These are phyloP conservation scores for Mrakia hoshinonis DNA, from an alignment of 768 basidiomycete genomes.

Conservation along the genomic window DNA sequence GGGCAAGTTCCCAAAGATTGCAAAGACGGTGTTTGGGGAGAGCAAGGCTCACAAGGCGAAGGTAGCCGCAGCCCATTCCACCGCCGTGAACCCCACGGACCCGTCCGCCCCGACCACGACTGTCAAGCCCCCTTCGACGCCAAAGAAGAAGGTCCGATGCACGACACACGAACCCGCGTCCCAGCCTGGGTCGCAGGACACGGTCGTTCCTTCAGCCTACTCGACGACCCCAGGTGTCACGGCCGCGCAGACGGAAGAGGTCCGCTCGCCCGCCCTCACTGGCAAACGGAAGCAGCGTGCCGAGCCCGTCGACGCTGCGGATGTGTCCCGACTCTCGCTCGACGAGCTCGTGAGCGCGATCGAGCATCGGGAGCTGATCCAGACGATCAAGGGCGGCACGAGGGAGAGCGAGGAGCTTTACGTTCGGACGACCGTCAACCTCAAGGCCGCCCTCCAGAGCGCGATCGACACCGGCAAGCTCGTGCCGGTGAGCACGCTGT, in stretches of 20 bases:
- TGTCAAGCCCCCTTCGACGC: not conserved
- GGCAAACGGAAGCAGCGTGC: slow-evolving; percentile 34
- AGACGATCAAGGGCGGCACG: slow-evolving; percentile 30
- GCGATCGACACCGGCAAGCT: slow-evolving; percentile 34
- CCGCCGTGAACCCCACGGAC: not conserved
- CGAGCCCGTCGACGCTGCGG: slow-evolving; percentile 31
- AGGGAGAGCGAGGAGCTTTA: slow-evolving; percentile 37
- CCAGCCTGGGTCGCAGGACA: not conserved
- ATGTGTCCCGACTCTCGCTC: slow-evolving; percentile 36
- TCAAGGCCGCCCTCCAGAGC: slow-evolving; percentile 34
- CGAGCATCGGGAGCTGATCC: slow-evolving; percentile 33
- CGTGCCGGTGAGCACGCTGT: slow-evolving; percentile 32
- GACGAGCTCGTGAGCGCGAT: slow-evolving; percentile 36
- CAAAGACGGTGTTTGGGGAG: slow-evolving; percentile 36
- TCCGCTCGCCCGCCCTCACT: slow-evolving; percentile 38
- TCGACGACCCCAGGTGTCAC: not conserved
- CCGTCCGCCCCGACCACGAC: not conserved
- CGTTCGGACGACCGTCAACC: slow-evolving; percentile 34
- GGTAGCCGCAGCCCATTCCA: not conserved
- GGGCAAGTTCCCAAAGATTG: slow-evolving; percentile 35
- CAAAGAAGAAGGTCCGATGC: not conserved
- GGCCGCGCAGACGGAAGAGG: not conserved
- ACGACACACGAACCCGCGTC: not conserved
- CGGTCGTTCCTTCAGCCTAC: slow-evolving; percentile 3
- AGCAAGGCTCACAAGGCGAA: slow-evolving; percentile 32